These are phyloP conservation scores for Backusella liffmaniae DNA, from an alignment of 192 early-diverging fungal genomes.

Conservation along the genomic window DNA sequence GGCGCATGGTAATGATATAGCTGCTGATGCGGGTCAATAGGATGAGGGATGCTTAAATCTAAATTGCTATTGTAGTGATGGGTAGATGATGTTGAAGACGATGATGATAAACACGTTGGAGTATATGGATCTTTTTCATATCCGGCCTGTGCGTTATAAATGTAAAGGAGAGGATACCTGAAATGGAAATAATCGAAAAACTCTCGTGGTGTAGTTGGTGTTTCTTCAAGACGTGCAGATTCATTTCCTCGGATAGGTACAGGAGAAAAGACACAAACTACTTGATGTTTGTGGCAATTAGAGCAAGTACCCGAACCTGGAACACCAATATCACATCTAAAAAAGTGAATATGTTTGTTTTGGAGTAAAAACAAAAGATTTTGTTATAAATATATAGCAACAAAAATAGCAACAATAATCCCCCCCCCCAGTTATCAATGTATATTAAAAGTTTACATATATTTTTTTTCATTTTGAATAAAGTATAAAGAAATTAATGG, in stretches of 20 bases:
- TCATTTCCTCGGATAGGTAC: constrained; percentile 7
- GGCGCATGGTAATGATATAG: neutral
- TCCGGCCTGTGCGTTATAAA: constrained; percentile 9
- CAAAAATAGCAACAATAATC: neutral
- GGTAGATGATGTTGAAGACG: neutral
- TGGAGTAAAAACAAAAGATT: neutral
- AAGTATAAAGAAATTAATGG: neutral
- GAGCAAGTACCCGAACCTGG: constrained; percentile 30
- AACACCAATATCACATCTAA: constrained; percentile 30
- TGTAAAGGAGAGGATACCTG: constrained; percentile 14
- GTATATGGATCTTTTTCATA: constrained; percentile 4
- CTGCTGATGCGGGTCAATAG: neutral
- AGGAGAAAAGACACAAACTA: constrained; percentile 21
- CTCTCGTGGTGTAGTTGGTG: neutral
- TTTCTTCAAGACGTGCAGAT: neutral
- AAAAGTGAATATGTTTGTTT: neutral
- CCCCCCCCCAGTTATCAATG: neutral
- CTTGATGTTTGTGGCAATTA: constrained; percentile 28
- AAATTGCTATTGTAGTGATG: neutral
- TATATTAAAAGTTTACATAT: neutral
- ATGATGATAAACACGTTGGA: neutral
- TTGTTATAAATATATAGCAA: constrained; percentile 1
- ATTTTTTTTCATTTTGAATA: neutral
- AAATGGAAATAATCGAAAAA: neutral
- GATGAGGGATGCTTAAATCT: neutral